Evolutionary conservation across 371 early-diverging fungal genomes (phyloP), one percentile per base, ranked within the genome.

Genomic region (Mortierella sp.): DNA sequence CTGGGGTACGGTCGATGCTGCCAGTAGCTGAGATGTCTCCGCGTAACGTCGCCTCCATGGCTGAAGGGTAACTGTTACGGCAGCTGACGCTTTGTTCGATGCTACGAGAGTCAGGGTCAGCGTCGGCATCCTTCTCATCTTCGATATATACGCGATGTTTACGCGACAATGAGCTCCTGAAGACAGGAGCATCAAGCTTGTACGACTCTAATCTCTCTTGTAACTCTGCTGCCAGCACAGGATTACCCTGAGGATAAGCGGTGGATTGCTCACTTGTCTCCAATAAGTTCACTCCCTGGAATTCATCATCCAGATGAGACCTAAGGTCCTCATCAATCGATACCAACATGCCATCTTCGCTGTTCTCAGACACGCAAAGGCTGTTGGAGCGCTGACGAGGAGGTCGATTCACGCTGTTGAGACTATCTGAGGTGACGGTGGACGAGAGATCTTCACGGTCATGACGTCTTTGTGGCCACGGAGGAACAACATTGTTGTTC

Each of bases 321-420:
- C 60, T 60, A 19, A 34, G 59, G 14, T 51, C 67, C n/a, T 63
- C 68, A 14, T 67, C 64, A 24, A 73, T 28, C 28, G 67, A 64
- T 18, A 73, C 67, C 49, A 73, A 24, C 0, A 67, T 67, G 3
- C 67, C 73, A 56, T 73, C 73, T 10, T 73, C 73, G 23, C 73
- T 64, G 6, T 64, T 47, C 13, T 64, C 64, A 12, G 65, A 71
- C 19, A 47, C 52, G 45, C 45, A 64, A 23, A 24, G 54, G 31
- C 61, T 61, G 42, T 45, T 64, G 45, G 55, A 54, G 10, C 43
- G 60, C 3, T 51, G 58, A 41, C 8, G 28, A 41, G 46, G 39
- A n/a, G 31, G 45, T 10, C 27, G 27, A 16, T 46, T 26, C 24
- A 39, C n/a, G 4, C 46, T 45, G 58, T 43, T 45, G 58, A 47